Evolutionary conservation across 768 basidiomycete species (phyloP).

Genomic region (Mycena chlorophos): DNA sequence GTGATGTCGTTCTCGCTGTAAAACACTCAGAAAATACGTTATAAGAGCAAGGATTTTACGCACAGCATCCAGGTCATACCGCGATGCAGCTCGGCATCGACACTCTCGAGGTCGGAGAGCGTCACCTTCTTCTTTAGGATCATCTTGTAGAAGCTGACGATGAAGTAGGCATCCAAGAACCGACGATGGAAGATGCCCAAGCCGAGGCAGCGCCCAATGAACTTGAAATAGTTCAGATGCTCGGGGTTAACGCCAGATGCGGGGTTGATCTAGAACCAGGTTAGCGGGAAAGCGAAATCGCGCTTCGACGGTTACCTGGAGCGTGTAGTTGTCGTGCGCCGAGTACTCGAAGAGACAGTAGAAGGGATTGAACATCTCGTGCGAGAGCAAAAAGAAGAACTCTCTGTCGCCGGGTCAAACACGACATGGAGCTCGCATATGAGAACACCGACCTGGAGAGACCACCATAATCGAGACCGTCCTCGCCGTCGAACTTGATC

Average conservation of each 20-base stretch:
- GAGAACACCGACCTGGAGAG: constrained; percentile 72
- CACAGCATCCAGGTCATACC: constrained; percentile 99
- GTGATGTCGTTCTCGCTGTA: constrained; percentile 95
- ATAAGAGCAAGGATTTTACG: constrained; percentile 38
- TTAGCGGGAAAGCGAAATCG: no score
- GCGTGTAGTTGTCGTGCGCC: constrained; percentile 98
- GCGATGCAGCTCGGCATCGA: constrained; percentile 92
- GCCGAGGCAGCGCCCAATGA: constrained; percentile 94
- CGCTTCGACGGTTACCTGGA: no score
- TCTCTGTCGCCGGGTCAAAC: constrained; percentile 56
- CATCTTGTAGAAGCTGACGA: constrained; percentile 99
- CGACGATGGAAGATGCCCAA: constrained; percentile 98
- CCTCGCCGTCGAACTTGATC: constrained; percentile 99
- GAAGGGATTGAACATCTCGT: constrained; percentile 99
- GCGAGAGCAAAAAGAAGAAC: constrained; percentile 99
- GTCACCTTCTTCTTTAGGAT: constrained; percentile 97
- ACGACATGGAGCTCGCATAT: not conserved
- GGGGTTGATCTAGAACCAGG: constrained; percentile 98
- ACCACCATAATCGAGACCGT: constrained; percentile 98
- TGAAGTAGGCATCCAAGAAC: constrained; percentile 99
- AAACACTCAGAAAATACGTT: constrained; percentile 21
- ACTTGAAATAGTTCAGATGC: constrained; percentile 99
- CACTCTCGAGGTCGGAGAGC: constrained; percentile 90
- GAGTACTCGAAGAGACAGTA: constrained; percentile 99
- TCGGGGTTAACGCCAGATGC: constrained; percentile 98